Evolutionary conservation across 345 rosid genomes (phyloP), one percentile per base, ranked within the genome.

Genomic region (Euphorbia pulcherrima): DNA sequence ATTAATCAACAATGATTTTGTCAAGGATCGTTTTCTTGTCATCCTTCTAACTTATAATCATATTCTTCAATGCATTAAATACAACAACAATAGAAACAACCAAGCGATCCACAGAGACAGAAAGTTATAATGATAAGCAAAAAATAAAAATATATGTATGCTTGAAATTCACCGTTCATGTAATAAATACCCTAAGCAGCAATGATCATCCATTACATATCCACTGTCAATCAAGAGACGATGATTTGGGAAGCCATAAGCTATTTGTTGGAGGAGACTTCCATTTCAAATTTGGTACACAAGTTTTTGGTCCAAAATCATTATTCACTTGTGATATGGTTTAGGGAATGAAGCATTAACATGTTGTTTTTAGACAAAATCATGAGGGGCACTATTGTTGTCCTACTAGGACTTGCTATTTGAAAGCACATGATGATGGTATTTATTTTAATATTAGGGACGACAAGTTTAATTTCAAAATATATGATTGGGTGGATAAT

Each of bases 401-500:
- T 50, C 23, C 55, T 50, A 50, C 24, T 50, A 50, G 24, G 24
- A 18, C 55, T 50, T 50, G 55, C 8, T 50, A 50, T 50, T 50
- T 23, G 55, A 50, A 20, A n/a, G 55, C 55, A 4, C 23, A 50
- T 18, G 24, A 50, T 50, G 24, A 50, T 50, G 55, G 55, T 50
- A 50, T 50, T 50, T 50, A 50, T 50, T 50, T 50, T 50, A 7
- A 50, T 50, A 11, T 12, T 44, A 44, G 12, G 12, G 50, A 44
- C 16, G 50, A 44, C 13, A 44, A 12, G 1, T 10, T 44, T 12
- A 44, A 44, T 44, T 18, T 44, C 13, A 51, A 51, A 60, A 37
- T 6, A 23, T 64, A 41, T 58, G 23, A 14, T 23, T 72, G 75
- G 69, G n/a, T n/a, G n/a, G n/a, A n/a, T n/a, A n/a, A n/a, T n/a